Conservation (phyloP, 1,284 basidiomycete genomes). For the Pisolithus thermaeus region DNA sequence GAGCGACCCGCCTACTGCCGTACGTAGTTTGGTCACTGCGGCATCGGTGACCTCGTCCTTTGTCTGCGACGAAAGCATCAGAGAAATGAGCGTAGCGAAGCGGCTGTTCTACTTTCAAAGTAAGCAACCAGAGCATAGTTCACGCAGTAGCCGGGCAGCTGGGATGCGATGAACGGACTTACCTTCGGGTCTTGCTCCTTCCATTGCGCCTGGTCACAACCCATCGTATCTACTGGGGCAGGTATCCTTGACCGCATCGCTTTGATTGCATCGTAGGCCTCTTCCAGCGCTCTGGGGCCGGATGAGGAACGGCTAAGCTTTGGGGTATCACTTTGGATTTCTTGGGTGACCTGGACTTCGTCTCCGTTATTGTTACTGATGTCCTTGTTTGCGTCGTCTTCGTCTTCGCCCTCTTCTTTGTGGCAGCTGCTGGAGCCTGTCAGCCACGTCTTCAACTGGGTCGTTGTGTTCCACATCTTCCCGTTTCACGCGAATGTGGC, state of each 20-base stretch:
- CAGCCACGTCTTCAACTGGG: neutral
- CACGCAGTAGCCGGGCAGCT: neutral
- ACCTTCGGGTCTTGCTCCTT: conserved; percentile 67
- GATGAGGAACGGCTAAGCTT: conserved; percentile 61
- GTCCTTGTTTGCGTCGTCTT: neutral
- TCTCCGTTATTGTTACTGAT: neutral
- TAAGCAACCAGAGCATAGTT: neutral
- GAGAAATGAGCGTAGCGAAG: conserved; percentile 82
- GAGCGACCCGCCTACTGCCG: conserved; percentile 70
- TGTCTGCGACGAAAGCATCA: conserved; percentile 96
- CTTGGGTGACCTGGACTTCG: conserved; percentile 7
- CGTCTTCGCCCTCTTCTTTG: conserved; percentile 1
- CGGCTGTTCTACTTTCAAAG: conserved; percentile 55
- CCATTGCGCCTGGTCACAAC: conserved; percentile 66
- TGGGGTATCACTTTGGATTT: conserved; percentile 44
- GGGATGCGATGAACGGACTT: conserved; percentile 5
- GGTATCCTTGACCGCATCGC: conserved; percentile 67
- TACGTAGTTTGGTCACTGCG: conserved; percentile 74
- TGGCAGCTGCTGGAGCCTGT: neutral
- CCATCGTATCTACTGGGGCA: conserved; percentile 92
- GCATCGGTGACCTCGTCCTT: conserved; percentile 89
- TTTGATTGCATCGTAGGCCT: conserved; percentile 72
- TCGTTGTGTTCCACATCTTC: conserved; percentile 18
- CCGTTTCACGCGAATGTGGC: conserved; percentile 30
- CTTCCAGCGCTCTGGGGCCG: conserved; percentile 70